Conservation (phyloP, 129 eudicot genomes). For the Centaurea solstitialis region DNA sequence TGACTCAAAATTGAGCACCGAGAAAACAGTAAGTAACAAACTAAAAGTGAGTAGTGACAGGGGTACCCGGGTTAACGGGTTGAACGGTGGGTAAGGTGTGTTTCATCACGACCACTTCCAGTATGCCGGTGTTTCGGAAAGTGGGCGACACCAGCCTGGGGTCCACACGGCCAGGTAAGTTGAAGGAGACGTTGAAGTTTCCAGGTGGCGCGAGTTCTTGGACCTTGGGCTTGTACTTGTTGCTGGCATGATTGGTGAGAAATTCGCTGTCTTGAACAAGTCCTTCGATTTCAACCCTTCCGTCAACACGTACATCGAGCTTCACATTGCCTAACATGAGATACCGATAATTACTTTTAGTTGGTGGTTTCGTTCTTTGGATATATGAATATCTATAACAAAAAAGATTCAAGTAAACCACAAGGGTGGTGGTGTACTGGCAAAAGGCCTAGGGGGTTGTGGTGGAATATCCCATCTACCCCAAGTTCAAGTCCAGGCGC, state of each 20-base stretch:
- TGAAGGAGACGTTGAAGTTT: constrained; percentile 53
- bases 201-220: constrained; percentile 62
- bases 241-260: constrained; percentile 17
- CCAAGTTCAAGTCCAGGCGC: too few species aligned
- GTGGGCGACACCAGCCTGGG: constrained; percentile 46
- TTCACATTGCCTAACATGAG: constrained; percentile 47
- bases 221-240: constrained; percentile 38
- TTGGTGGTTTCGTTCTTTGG: background rate
- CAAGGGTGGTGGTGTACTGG: too few species aligned
- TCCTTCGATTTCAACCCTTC: constrained; percentile 55
- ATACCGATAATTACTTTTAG: background rate
- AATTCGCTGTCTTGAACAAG: constrained; percentile 32
- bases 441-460: too few species aligned
- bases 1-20: constrained; percentile 11
- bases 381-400: background rate
- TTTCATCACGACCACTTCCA: constrained; percentile 60
- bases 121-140: constrained; percentile 54
- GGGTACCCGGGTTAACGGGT: constrained; percentile 30
- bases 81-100: constrained; percentile 26
- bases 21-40: constrained; percentile 17
- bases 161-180: constrained; percentile 76
- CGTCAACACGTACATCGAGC: constrained; percentile 49
- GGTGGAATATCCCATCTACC: too few species aligned
- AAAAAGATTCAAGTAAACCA: background rate
- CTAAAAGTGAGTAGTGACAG: constrained; percentile 15